A percentile compares a stretch with the other conserved stretches of the same genome.
Conservation (phyloP, 1,284 basidiomycete species). For the Paramarasmius palmivorus region DNA sequence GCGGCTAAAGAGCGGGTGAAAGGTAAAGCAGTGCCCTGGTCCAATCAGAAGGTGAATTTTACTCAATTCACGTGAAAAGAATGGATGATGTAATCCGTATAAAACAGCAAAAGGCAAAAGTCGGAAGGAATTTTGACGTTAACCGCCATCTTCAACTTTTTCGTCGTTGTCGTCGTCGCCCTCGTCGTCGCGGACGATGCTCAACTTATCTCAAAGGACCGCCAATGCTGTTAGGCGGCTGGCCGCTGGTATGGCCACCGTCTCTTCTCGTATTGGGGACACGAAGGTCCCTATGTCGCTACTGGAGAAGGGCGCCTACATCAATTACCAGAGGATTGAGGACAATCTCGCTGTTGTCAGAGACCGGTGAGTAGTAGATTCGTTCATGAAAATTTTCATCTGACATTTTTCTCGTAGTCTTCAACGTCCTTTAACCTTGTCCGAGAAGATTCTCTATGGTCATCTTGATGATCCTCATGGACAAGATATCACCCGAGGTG, state of each 20-base stretch:
- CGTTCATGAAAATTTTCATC: slow-evolving; percentile 1
- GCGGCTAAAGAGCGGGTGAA: too few species aligned
- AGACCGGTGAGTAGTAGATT: slow-evolving; percentile 56
- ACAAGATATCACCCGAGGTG: slow-evolving; percentile 86
- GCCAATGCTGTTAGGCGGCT: slow-evolving; percentile 59
- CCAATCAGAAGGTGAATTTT: too few species aligned
- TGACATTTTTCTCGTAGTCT: slow-evolving; percentile 52
- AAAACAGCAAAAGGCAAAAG: slow-evolving; percentile 1
- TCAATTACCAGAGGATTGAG: slow-evolving; percentile 98
- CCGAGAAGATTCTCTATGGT: slow-evolving; percentile 98
- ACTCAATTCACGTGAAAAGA: too few species aligned
- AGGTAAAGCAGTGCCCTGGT: too few species aligned
- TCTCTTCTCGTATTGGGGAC: slow-evolving; percentile 80
- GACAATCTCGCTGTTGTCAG: slow-evolving; percentile 90
- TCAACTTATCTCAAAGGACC: slow-evolving; percentile 63
- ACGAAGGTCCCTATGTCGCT: slow-evolving; percentile 93
- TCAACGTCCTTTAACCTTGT: slow-evolving; percentile 91
- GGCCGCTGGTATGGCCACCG: slow-evolving; percentile 79
- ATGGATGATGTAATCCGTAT: too few species aligned
- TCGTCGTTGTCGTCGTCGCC: slow-evolving; percentile 16
- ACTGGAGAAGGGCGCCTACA: slow-evolving; percentile 84
- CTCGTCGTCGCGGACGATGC: slow-evolving; percentile 51
- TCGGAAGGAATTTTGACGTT: slow-evolving; percentile 15
- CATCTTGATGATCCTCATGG: slow-evolving; percentile 94
- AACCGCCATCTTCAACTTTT: slow-evolving; percentile 25